These are phyloP conservation scores for Fomes fomentarius DNA, from an alignment of 1,284 basidiomycete genomes.

Conservation along the genomic window DNA sequence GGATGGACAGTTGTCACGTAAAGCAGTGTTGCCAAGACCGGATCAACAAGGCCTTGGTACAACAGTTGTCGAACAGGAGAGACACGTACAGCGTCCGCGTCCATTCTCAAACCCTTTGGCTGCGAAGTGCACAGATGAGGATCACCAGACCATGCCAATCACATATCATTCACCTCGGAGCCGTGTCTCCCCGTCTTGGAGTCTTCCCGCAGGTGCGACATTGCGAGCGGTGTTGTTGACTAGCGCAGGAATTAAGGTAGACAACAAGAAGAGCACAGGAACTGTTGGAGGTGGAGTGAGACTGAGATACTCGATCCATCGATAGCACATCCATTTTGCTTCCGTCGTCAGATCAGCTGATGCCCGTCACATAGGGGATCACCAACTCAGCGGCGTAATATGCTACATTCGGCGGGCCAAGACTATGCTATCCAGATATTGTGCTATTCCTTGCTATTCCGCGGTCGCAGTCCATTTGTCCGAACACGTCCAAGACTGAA, in stretches of 20 bases:
- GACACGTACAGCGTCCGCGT: slow-evolving; percentile 15
- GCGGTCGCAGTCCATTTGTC: neutral
- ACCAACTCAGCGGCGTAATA: neutral
- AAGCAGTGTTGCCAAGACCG: slow-evolving; percentile 25
- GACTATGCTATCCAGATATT: no score
- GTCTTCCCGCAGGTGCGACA: slow-evolving; percentile 55
- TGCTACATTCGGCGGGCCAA: neutral
- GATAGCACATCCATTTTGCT: neutral
- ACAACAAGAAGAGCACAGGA: neutral
- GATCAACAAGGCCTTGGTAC: neutral
- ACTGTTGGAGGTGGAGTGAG: neutral
- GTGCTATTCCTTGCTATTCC: no score
- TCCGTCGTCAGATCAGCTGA: neutral
- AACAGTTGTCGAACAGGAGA: neutral
- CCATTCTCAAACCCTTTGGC: slow-evolving; percentile 13
- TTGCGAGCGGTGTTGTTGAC: neutral
- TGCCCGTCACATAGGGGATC: neutral
- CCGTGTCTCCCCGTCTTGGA: slow-evolving; percentile 14
- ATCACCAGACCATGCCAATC: neutral
- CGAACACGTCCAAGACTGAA: no score
- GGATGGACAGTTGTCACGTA: slow-evolving; percentile 5
- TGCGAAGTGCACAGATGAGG: slow-evolving; percentile 1
- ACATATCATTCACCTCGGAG: slow-evolving; percentile 16
- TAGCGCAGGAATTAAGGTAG: neutral
- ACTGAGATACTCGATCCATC: slow-evolving; percentile 4